Base-by-base conservation (phyloP, 2,329 filamentous ascomycete genomes). In the Diaporthe helianthi region DNA sequence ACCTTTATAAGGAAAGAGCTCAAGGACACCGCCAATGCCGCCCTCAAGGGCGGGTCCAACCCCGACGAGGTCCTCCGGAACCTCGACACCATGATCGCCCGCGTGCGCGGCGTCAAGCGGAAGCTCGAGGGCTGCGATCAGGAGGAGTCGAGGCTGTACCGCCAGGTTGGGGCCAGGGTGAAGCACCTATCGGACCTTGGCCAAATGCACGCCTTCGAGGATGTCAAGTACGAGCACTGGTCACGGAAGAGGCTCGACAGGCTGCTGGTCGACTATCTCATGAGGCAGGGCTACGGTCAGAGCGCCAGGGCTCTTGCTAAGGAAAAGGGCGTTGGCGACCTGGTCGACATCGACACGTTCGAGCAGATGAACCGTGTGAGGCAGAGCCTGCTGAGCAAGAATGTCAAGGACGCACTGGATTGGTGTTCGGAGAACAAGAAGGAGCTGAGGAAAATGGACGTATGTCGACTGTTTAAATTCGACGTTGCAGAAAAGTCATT, bases 381-480 rank as follows among this genome's bases (percentile, higher is more conserved):
- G 70, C 86, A 90, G 74, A 92, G 90, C 71, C 81, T 99, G 71
- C 82, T 87, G 52, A 85, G 85, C 47, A 89, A 90, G 38, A 92
- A 89, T 74, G 92, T 95, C 5, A 85, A 86, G 44, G 92, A 97
- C 75, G 94, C 94, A 26, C 80, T 99, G 67, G 87, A 89, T 15
- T 99, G 96, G 96, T 98, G 96, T 78, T 88, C 86, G 19, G 95
- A 98, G 76, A 97, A 98, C 80, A 96, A 97, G 80, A 94, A 95
- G 76, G 92, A 94, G 72, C 82, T 99, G 70, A 92, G 94, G 77
- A 97, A 96, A 84, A 91, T 93, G 80, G 91, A 93, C 79, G 92
- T 93, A 79, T 72, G 88, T 77, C 15, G 10, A 17, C 8, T n/a
- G n/a, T 17, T 10, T 46, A 3, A 38, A 13, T 1, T 22, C 4